Conservation (phyloP, 2,329 filamentous ascomycete genomes). For the Rhinocladiella similis region DNA sequence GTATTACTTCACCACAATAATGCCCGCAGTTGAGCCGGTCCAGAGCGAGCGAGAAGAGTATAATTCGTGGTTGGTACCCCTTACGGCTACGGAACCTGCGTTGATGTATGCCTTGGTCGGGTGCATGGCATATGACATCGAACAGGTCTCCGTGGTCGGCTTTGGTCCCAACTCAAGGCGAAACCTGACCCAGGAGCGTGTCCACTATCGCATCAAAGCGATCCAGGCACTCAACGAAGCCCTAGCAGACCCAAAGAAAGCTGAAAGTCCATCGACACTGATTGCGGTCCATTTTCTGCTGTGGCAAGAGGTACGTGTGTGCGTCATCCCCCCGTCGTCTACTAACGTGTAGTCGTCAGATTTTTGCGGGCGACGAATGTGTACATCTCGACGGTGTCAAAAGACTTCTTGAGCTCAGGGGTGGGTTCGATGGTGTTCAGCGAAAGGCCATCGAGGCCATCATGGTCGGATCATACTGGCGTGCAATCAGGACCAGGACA, state of each 20-base stretch:
- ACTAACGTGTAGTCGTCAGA: not conserved
- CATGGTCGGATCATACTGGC: constrained; percentile 11
- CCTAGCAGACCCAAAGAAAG: not conserved
- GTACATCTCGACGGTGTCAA: not conserved
- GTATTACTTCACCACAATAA: not conserved
- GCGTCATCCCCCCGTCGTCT: not conserved
- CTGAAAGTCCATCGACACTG: not conserved
- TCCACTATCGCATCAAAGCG: not conserved
- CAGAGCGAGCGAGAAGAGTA: not conserved
- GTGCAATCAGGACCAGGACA: not conserved
- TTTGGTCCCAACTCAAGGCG: not conserved
- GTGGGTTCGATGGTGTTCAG: not conserved
- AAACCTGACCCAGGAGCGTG: not conserved
- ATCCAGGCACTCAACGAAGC: not conserved
- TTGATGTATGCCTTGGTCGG: not conserved
- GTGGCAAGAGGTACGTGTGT: not conserved
- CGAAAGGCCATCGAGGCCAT: constrained; percentile 12
- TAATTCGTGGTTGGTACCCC: not conserved
- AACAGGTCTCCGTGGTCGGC: not conserved
- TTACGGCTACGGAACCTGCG: not conserved
- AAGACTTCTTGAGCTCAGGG: not conserved
- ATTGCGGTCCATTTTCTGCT: not conserved
- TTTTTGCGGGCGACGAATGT: constrained; percentile 1
- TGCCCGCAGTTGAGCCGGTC: not conserved
- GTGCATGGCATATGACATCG: not conserved